Evolutionary conservation across 192 early-diverging fungal genomes (phyloP), one percentile per base, ranked within the genome.

Genomic region (Ambispora gerdemannii): DNA sequence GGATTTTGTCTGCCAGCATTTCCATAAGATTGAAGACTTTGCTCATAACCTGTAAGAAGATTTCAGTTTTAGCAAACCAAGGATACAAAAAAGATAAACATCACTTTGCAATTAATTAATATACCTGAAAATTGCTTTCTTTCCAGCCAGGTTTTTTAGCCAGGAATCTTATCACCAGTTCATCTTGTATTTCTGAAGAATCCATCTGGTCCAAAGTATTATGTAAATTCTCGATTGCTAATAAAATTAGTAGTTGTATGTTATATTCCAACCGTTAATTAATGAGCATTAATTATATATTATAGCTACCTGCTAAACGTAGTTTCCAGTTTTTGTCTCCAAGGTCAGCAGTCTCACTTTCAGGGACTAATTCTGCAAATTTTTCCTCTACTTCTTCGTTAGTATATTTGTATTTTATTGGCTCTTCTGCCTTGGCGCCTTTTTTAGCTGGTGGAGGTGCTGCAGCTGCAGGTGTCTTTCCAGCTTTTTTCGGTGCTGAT

Each of bases 61-160:
- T 19, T 10, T 24, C 60, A 60, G 27, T 7, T 27, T 36, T 17
- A 4, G 3, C 25, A 24, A 35, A 1, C 4, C 2, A 2, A 25
- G 30, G 8, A 35, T 0, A 61, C 3, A 51, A 68, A 17, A 67
- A 43, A 19, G 27, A 35, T 8, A 28, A 4, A 30, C 3, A 77
- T 36, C 34, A 28, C 22, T 6, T 50, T 49, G 25, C 2, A 38
- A 13, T 22, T 28, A 28, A 34, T 43, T 33, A 52, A 6, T 34
- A n/a, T 19, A 79, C 87, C 69, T 99, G 96, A 75, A 98, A 98
- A 79, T 99, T 99, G 82, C 85, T 93, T 74, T 99, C 97, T 77
- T 98, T 98, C 92, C 92, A 96, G 3, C 96, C 95, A 0, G 94
- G 94, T 31, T 91, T 93, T 50, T 91, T 90, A 8, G 83, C 76